Percentiles rank a stretch among this genome's conserved stretches.
Conservation (phyloP, 371 early-diverging fungal genomes). For the Rhizopus delemar region DNA sequence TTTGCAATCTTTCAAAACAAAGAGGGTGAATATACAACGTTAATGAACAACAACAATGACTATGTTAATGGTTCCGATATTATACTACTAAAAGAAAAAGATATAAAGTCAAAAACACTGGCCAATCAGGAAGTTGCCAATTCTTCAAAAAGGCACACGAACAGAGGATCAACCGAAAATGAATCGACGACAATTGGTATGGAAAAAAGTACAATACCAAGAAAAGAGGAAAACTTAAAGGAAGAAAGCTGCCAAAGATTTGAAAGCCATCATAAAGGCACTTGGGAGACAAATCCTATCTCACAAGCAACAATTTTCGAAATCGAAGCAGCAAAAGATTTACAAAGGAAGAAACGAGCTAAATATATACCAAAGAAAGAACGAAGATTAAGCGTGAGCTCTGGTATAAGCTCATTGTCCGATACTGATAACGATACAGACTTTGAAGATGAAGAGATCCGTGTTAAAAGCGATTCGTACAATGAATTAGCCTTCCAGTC, state of each 20-base stretch:
- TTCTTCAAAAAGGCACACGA: no score
- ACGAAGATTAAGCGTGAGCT: not conserved
- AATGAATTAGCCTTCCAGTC: not conserved
- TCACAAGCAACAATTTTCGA: not conserved
- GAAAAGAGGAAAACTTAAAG: not conserved
- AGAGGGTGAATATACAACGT: not conserved
- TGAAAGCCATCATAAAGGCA: not conserved
- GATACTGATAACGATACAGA: not conserved
- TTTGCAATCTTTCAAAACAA: not conserved
- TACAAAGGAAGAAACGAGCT: not conserved
- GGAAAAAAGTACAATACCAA: not conserved
- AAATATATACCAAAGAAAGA: not conserved
- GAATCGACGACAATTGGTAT: no score
- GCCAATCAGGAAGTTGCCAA: no score
- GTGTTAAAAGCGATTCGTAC: no score
- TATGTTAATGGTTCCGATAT: no score
- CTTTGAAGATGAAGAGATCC: not conserved
- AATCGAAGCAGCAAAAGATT: not conserved
- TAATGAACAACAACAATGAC: no score
- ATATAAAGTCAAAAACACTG: no score
- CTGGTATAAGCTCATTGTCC: not conserved
- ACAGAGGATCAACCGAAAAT: no score
- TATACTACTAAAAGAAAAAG: no score
- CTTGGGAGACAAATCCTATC: not conserved
- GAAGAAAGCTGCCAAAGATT: not conserved